Conservation (phyloP, 352 stramenopile genomes). For the Globisporangium cystogenes region DNA sequence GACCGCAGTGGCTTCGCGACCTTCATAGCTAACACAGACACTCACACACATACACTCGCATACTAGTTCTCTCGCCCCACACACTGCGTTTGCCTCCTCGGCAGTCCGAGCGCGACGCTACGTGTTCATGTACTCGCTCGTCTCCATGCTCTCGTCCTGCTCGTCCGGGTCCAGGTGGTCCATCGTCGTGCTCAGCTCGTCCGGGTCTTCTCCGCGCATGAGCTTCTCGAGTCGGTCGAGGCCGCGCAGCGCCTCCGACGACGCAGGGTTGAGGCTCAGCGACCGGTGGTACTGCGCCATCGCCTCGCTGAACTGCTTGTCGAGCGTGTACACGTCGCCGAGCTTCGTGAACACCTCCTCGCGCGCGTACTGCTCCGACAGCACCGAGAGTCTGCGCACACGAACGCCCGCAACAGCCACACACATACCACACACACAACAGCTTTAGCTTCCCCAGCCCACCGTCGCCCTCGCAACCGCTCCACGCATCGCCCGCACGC, state of each 20-base stretch:
- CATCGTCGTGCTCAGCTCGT: slow-evolving; percentile 61
- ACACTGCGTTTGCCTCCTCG: background rate
- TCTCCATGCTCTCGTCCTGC: slow-evolving; percentile 47
- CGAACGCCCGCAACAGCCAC: background rate
- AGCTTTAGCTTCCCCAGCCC: background rate
- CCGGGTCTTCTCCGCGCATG: slow-evolving; percentile 69
- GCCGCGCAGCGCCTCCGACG: slow-evolving; percentile 36
- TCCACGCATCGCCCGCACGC: slow-evolving; percentile 4
- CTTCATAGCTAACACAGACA: too few relatives aligned
- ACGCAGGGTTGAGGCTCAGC: slow-evolving; percentile 52
- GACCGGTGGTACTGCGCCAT: slow-evolving; percentile 67
- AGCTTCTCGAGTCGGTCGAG: slow-evolving; percentile 76
- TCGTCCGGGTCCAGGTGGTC: slow-evolving; percentile 53
- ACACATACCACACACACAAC: background rate
- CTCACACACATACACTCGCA: too few relatives aligned
- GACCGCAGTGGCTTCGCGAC: too few relatives aligned
- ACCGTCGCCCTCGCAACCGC: background rate
- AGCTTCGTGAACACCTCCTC: slow-evolving; percentile 79
- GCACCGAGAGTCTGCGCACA: slow-evolving; percentile 24
- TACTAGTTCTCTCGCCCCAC: background rate
- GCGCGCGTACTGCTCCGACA: slow-evolving; percentile 41
- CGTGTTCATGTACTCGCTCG: slow-evolving; percentile 35
- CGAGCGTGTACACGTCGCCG: slow-evolving; percentile 59
- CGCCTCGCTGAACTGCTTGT: slow-evolving; percentile 62
- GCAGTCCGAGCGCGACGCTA: slow-evolving; percentile 1